Evolutionary conservation across 495 filamentous ascomycete genomes (phyloP).

Genomic region (Neurospora sp.): DNA sequence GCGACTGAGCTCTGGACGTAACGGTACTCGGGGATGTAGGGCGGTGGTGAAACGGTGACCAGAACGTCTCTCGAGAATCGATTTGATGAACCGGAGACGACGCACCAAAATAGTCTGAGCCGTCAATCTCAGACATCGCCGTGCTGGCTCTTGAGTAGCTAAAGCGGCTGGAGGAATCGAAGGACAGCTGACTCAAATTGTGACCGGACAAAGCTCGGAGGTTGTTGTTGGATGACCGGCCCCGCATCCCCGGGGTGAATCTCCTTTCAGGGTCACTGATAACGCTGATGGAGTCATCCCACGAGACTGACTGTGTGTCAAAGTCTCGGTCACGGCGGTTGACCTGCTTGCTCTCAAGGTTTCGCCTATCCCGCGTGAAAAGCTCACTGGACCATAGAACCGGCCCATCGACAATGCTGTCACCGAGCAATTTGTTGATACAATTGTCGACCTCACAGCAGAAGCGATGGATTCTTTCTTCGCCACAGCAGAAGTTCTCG

Average conservation of each 20-base stretch:
- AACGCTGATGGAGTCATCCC: constrained; percentile 44
- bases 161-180: constrained; percentile 54
- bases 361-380: constrained; percentile 66
- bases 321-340: constrained; percentile 24
- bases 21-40: constrained; percentile 51
- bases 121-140: constrained; percentile 54
- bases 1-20: constrained; percentile 44
- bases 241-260: constrained; percentile 10
- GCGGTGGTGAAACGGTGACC: constrained; percentile 67
- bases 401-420: constrained; percentile 76
- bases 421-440: constrained; percentile 76
- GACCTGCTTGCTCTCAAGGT: constrained; percentile 50
- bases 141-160: constrained; percentile 45
- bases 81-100: constrained; percentile 61
- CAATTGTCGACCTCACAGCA: constrained; percentile 83
- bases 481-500: constrained; percentile 91
- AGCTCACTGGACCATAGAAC: constrained; percentile 90
- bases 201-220: constrained; percentile 43
- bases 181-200: constrained; percentile 53
- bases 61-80: constrained; percentile 75
- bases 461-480: constrained; percentile 92
- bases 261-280: constrained; percentile 41
- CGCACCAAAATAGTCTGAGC: constrained; percentile 57
- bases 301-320: constrained; percentile 29
- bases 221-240: constrained; percentile 23